Evolutionary conservation across 1,139 yeast genomes (phyloP).

Genomic region (Yamadazyma spencermartinsiae): DNA sequence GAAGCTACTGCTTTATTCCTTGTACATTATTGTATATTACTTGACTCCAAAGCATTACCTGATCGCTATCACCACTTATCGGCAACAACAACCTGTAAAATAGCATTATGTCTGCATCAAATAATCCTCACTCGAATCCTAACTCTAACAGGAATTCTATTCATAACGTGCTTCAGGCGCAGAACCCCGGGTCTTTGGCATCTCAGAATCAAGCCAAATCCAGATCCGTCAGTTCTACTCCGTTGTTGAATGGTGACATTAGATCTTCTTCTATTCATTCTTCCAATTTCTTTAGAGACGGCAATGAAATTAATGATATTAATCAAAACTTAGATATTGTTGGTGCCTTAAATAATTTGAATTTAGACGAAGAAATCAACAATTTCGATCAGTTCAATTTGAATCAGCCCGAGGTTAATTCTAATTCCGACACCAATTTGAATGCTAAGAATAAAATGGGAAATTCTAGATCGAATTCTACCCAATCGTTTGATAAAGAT

Average conservation of each 20-base stretch:
- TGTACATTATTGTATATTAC: constrained; percentile 12
- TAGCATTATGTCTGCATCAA: constrained; percentile 5
- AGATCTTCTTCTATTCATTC: constrained; percentile 9
- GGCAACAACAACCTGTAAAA: too few relatives aligned
- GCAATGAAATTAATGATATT: constrained; percentile 21
- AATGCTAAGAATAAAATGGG: constrained; percentile 6
- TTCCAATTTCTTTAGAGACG: constrained; percentile 19
- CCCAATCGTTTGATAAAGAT: constrained; percentile 3
- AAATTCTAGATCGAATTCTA: constrained; percentile 9
- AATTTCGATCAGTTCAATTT: constrained; percentile 11
- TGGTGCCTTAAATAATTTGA: constrained; percentile 42
- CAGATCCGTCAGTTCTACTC: constrained; percentile 7
- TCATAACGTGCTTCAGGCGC: neutral
- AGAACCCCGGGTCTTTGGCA: neutral
- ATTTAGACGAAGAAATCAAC: constrained; percentile 37
- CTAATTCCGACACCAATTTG: constrained; percentile 4
- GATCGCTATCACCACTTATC: too few relatives aligned
- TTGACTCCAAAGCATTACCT: neutral
- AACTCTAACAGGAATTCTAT: neutral
- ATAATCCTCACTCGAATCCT: neutral
- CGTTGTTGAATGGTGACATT: constrained; percentile 8
- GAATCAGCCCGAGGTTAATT: constrained; percentile 1
- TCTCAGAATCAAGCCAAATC: neutral
- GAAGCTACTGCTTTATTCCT: neutral
- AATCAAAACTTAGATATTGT: constrained; percentile 36